Conservation (phyloP, 2,329 filamentous ascomycete species). For the Colletotrichum australisinense region DNA sequence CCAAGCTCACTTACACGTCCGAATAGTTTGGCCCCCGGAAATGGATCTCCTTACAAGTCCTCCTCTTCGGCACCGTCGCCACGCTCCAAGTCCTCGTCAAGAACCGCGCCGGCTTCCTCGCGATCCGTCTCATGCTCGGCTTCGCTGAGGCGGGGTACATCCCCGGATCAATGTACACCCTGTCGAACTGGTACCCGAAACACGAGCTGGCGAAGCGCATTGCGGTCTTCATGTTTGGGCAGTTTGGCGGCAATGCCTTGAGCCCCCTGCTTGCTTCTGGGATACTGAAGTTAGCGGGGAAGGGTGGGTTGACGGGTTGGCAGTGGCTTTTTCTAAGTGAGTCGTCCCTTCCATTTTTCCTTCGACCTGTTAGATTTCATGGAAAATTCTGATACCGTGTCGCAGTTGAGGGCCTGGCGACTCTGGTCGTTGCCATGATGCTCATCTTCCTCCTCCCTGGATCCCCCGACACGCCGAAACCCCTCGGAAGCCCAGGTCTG, state of each 20-base stretch:
- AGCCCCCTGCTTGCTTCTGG: slow-evolving; percentile 60
- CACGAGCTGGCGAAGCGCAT: slow-evolving; percentile 58
- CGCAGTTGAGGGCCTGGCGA: slow-evolving; percentile 57
- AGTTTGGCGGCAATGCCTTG: slow-evolving; percentile 62
- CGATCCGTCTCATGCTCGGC: slow-evolving; percentile 56
- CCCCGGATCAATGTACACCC: slow-evolving; percentile 61
- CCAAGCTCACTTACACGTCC: too few species aligned
- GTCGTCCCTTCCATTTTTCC: too few species aligned
- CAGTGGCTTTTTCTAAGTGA: slow-evolving; percentile 62
- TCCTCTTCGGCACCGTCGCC: slow-evolving; percentile 59
- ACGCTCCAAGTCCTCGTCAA: slow-evolving; percentile 56
- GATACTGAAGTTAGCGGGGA: slow-evolving; percentile 56
- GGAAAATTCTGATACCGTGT: background rate
- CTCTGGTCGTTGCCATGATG: slow-evolving; percentile 50
- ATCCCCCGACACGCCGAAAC: slow-evolving; percentile 52
- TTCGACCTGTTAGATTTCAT: too few species aligned
- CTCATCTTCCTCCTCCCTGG: slow-evolving; percentile 56
- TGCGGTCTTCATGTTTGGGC: slow-evolving; percentile 64
- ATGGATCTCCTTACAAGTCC: slow-evolving; percentile 61
- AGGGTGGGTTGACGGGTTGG: slow-evolving; percentile 56
- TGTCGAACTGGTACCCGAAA: slow-evolving; percentile 63
- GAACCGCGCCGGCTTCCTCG: slow-evolving; percentile 56
- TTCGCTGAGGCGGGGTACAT: slow-evolving; percentile 64
- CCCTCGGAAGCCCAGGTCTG: slow-evolving; percentile 51
- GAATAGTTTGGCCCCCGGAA: slow-evolving; percentile 56